Conservation (phyloP, 306 rosid genomes). For the Senna siamea region DNA sequence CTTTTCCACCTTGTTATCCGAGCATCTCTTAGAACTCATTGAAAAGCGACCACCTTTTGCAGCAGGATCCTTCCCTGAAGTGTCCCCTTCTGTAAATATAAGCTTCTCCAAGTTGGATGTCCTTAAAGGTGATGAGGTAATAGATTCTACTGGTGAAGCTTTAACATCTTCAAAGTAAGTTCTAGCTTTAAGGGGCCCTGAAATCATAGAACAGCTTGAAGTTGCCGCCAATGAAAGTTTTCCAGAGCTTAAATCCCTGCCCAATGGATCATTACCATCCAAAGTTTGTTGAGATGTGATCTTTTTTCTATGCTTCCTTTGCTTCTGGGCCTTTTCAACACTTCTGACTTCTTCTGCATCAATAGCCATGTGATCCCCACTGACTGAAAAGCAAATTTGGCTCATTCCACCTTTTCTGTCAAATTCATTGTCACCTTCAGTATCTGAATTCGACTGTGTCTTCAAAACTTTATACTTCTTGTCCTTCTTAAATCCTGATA, state of each 20-base stretch:
- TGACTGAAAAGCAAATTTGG: conserved; percentile 42
- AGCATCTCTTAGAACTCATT: conserved; percentile 39
- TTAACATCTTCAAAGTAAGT: conserved; percentile 57
- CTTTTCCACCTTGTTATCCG: conserved; percentile 41
- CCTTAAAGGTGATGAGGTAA: conserved; percentile 74
- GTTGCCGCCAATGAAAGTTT: conserved; percentile 56
- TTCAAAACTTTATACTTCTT: conserved; percentile 48
- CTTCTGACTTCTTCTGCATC: conserved; percentile 37
- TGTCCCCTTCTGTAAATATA: conserved; percentile 40
- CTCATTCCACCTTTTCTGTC: conserved; percentile 46
- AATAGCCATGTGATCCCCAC: conserved; percentile 35
- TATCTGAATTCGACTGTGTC: conserved; percentile 32
- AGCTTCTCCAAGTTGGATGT: conserved; percentile 50
- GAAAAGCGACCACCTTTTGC: conserved; percentile 40
- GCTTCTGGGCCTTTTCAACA: conserved; percentile 45
- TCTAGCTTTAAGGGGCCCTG: conserved; percentile 57
- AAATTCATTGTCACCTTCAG: conserved; percentile 48
- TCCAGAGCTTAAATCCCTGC: conserved; percentile 51
- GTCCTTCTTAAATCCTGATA: conserved; percentile 55
- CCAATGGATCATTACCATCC: conserved; percentile 46
- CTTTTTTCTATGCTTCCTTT: conserved; percentile 45
- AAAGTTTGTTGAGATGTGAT: conserved; percentile 43
- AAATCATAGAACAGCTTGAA: conserved; percentile 83
- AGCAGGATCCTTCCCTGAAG: conserved; percentile 45
- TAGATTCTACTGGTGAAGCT: conserved; percentile 78